Base-by-base conservation (phyloP, 345 rosid species). In the Carallia brachiata region DNA sequence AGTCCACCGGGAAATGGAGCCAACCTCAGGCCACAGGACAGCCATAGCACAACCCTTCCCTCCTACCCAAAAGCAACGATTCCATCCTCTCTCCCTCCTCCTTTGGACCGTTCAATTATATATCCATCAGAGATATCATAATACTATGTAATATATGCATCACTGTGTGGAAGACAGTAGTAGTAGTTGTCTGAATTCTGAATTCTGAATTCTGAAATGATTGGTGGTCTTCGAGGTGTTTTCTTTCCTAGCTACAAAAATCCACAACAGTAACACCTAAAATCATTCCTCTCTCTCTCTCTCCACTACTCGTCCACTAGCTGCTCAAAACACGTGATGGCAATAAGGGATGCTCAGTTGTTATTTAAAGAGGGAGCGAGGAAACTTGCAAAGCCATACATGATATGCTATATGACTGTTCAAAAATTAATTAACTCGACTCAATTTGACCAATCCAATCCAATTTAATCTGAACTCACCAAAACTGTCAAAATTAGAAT, bases 191-290 rank as follows among this genome's bases (percentile, higher is more conserved):
- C 23, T 23, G 23, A 23, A 23, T 23, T 23, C 23, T 23, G 23
- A 23, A 23, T 23, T 23, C 23, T 23, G 23, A 23, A 23, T 23
- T 23, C 50, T 44, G 50, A 44, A 10, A 44, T 10, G 50, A 44
- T 44, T 71, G 77, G 79, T 74, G 79, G 79, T 71, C 82, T 83
- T 77, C 85, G 79, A 81, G 84, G 81, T 69, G 15, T 40, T 10
- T 39, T 5, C 50, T 40, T 10, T 39, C 2, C 50, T 44, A 44
- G 50, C 50, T 44, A 2, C 50, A 44, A 44, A 44, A 4, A 44
- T 44, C 50, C 50, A 2, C 12, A 13, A 12, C 50, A 44, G 2
- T 40, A 10, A 23, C 48, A 40, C 0, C 48, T 15, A 12, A 2
- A 6, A 1, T 55, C 15, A 6, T 55, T 4, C 7, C 59, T 52